phyloP scores from a whole-genome alignment of 2,329 filamentous ascomycete genomes.

The Raffaelea deltoideospora region DNA sequence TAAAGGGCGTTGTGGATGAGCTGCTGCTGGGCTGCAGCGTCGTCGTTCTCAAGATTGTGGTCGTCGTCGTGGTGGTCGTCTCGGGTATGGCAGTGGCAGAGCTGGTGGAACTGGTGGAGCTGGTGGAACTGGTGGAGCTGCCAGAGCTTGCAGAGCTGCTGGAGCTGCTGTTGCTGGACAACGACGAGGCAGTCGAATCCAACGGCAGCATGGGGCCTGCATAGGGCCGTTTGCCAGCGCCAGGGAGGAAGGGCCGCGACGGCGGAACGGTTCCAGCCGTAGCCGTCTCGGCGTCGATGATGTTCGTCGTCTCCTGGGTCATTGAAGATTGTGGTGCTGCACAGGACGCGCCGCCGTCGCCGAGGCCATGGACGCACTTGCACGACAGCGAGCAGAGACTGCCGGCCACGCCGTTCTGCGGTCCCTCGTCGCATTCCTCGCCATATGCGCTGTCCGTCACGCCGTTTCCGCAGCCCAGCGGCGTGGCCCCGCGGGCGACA shows the following conservation, averaged over 20 bases:
- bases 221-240: no score
- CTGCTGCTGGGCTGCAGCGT: no score
- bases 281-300: not conserved
- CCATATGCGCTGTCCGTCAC: constrained; percentile 16
- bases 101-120: not conserved
- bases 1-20: no score
- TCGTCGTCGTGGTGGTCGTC: not conserved
- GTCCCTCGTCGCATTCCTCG: constrained; percentile 25
- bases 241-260: not conserved
- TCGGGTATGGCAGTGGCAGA: not conserved
- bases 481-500: constrained; percentile 24
- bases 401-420: constrained; percentile 15
- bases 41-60: not conserved
- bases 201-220: no score
- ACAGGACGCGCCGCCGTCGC: not conserved
- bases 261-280: not conserved
- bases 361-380: constrained; percentile 18
- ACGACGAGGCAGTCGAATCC: not conserved
- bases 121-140: no score
- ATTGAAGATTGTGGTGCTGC: no score
- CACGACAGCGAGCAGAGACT: constrained; percentile 23
- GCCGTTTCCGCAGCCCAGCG: constrained; percentile 24
- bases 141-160: not conserved
- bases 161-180: not conserved
- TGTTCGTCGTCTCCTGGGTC: no score